Percentiles rank a stretch among this genome's conserved stretches.
Evolutionary conservation across 2,329 filamentous ascomycete species (phyloP).

Genomic region (Didymella arachidicola): DNA sequence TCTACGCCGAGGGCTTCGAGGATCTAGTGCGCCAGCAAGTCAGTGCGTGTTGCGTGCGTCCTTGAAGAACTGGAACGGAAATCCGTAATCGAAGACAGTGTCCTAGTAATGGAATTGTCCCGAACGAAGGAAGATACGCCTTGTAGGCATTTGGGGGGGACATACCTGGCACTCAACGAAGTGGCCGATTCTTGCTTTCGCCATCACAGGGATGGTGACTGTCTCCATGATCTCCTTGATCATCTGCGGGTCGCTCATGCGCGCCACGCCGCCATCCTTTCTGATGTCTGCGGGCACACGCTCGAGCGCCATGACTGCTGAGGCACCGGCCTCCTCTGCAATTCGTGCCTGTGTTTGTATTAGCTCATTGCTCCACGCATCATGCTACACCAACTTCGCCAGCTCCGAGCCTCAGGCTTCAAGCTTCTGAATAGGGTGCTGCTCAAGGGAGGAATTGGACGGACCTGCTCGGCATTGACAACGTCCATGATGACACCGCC

Average conservation of each 20-base stretch:
- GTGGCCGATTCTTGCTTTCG: conserved; percentile 96
- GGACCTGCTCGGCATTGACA: conserved; percentile 82
- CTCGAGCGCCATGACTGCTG: conserved; percentile 98
- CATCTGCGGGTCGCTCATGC: conserved; percentile 95
- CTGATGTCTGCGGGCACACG: conserved; percentile 97
- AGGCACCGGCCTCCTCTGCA: conserved; percentile 94
- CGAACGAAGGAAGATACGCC: not conserved
- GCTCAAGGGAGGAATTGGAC: conserved; percentile 3
- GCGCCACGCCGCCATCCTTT: conserved; percentile 87
- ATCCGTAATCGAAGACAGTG: too few species aligned
- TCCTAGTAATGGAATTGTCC: not conserved
- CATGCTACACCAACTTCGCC: not conserved
- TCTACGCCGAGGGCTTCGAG: conserved; percentile 94
- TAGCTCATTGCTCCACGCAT: not conserved
- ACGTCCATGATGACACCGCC: conserved; percentile 99
- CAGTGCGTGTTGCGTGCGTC: not conserved
- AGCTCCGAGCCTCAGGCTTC: not conserved
- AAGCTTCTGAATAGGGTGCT: not conserved
- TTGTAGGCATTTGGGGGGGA: not conserved
- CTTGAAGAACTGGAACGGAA: not conserved
- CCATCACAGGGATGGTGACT: conserved; percentile 98
- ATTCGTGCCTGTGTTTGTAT: conserved; percentile 78
- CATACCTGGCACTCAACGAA: conserved; percentile 90
- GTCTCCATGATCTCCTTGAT: conserved; percentile 95
- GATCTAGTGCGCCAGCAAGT: conserved; percentile 64